phyloP scores from a whole-genome alignment of 202 grass and related monocot genomes.

The Eragrostis tef region DNA sequence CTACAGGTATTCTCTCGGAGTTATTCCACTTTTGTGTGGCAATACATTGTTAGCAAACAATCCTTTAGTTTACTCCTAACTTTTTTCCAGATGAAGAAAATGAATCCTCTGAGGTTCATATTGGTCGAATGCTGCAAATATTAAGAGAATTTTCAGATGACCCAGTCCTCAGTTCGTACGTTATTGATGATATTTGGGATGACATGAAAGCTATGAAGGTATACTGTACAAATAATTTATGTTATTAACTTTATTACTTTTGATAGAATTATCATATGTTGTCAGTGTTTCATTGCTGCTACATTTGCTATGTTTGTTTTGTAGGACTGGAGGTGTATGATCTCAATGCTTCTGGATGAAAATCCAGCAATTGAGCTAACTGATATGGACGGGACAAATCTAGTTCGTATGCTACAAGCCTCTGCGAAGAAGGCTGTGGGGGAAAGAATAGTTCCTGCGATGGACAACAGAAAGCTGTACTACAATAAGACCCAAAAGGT shows the following conservation, averaged over 20 bases:
- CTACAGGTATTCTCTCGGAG: slow-evolving; percentile 51
- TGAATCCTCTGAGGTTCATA: slow-evolving; percentile 87
- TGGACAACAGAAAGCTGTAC: slow-evolving; percentile 85
- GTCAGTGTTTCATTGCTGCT: slow-evolving; percentile 18
- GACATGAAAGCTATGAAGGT: slow-evolving; percentile 99
- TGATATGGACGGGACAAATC: slow-evolving; percentile 91
- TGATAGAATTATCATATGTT: slow-evolving; percentile 1
- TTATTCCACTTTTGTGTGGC: slow-evolving; percentile 19
- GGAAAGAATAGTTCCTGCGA: slow-evolving; percentile 87
- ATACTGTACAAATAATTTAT: slow-evolving; percentile 33
- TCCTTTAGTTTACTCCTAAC: slow-evolving; percentile 13
- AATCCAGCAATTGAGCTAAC: slow-evolving; percentile 73
- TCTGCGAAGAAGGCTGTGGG: slow-evolving; percentile 96
- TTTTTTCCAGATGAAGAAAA: slow-evolving; percentile 68
- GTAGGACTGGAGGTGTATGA: slow-evolving; percentile 94
- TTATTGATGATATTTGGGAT: slow-evolving; percentile 99
- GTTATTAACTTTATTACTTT: slow-evolving; percentile 14
- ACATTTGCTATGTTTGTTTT: slow-evolving; percentile 35
- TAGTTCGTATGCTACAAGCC: slow-evolving; percentile 80
- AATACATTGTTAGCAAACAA: slow-evolving; percentile 10
- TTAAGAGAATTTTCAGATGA: slow-evolving; percentile 94
- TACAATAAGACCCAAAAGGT: slow-evolving; percentile 88
- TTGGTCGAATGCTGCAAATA: slow-evolving; percentile 91
- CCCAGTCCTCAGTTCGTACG: slow-evolving; percentile 87
- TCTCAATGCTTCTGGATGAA: slow-evolving; percentile 91